Evolutionary conservation across 805 yeast genomes (phyloP).

Genomic region (Yamadazyma kitorensis): DNA sequence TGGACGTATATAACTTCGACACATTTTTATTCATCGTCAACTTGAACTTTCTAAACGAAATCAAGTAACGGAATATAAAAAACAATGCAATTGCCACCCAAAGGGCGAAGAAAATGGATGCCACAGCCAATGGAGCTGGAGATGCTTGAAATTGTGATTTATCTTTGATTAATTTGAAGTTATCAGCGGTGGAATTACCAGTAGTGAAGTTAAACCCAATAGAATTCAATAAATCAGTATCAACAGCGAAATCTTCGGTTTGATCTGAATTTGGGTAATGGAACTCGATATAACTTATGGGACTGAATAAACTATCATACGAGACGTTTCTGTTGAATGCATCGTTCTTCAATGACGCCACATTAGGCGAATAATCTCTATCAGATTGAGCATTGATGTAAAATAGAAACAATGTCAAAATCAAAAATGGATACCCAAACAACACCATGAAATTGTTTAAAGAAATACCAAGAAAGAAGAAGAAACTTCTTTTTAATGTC

Average conservation of each 20-base stretch:
- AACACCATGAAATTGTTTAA: conserved; percentile 29
- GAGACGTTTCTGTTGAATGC: conserved; percentile 25
- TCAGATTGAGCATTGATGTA: conserved; percentile 8
- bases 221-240: not conserved
- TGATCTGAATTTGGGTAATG: not conserved
- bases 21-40: conserved; percentile 18
- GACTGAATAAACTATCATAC: conserved; percentile 20
- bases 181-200: not conserved
- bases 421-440: conserved; percentile 44
- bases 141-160: not conserved
- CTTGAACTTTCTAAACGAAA: conserved; percentile 17
- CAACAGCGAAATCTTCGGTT: conserved; percentile 2
- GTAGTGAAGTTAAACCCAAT: not conserved
- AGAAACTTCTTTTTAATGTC: conserved; percentile 5
- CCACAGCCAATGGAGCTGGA: conserved; percentile 21
- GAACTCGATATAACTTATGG: conserved; percentile 10
- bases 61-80: conserved; percentile 27
- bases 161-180: not conserved
- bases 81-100: conserved; percentile 21
- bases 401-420: conserved; percentile 36
- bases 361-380: conserved; percentile 13
- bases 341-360: conserved; percentile 14
- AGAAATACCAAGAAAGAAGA: conserved; percentile 29
- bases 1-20: conserved; percentile 44
- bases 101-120: conserved; percentile 24